Conservation (phyloP, 1,139 yeast genomes). For the Protomyces lactucae-debilis region DNA sequence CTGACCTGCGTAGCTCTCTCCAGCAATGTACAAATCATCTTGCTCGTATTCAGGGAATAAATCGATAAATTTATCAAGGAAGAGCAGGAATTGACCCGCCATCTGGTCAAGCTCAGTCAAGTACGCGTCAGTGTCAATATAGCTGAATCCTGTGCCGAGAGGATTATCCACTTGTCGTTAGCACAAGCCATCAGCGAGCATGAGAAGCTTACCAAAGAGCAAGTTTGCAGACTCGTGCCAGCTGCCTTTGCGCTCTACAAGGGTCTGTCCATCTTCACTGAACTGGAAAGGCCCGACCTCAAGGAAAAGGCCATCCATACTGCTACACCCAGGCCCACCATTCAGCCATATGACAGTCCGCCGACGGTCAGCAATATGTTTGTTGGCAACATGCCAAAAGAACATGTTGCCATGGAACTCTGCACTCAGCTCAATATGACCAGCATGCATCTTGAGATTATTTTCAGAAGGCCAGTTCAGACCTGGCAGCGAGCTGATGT, state of each 20-base stretch:
- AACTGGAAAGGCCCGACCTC: slow-evolving; percentile 88
- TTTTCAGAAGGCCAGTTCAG: slow-evolving; percentile 33
- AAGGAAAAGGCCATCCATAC: slow-evolving; percentile 94
- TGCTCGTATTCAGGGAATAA: slow-evolving; percentile 67
- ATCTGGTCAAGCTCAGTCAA: slow-evolving; percentile 53
- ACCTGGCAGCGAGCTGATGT: slow-evolving; percentile 41
- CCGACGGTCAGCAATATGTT: slow-evolving; percentile 36
- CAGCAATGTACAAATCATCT: slow-evolving; percentile 73
- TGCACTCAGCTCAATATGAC: slow-evolving; percentile 54
- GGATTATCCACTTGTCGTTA: slow-evolving; percentile 70
- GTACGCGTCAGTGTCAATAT: slow-evolving; percentile 47
- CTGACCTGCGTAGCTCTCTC: slow-evolving; percentile 97
- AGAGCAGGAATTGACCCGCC: slow-evolving; percentile 57
- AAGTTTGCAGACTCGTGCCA: slow-evolving; percentile 81
- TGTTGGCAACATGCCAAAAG: slow-evolving; percentile 58
- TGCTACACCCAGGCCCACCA: slow-evolving; percentile 88
- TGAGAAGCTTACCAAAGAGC: slow-evolving; percentile 45
- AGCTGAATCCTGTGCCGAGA: slow-evolving; percentile 86
- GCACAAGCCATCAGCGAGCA: background rate
- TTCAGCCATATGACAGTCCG: slow-evolving; percentile 67
- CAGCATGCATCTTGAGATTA: slow-evolving; percentile 44
- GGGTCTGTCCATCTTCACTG: slow-evolving; percentile 41
- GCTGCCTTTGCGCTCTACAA: slow-evolving; percentile 60
- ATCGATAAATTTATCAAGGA: slow-evolving; percentile 61
- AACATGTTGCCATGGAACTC: slow-evolving; percentile 60